Conservation (phyloP, 306 rosid species). For the Urtica urens region DNA sequence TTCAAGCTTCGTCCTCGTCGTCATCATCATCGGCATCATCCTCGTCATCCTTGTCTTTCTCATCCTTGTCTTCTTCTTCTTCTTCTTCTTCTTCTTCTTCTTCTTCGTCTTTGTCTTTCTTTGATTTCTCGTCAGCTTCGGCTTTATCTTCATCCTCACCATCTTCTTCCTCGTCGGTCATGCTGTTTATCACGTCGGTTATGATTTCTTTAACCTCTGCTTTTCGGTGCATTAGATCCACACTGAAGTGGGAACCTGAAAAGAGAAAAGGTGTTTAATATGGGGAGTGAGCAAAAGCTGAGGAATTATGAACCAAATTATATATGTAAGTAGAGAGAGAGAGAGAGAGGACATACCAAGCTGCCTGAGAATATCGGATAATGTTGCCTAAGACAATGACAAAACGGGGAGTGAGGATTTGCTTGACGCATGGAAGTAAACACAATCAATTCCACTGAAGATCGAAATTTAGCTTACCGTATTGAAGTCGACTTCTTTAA, state of each 20-base stretch:
- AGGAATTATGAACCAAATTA: too few relatives aligned
- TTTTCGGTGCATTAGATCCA: slow-evolving; percentile 97
- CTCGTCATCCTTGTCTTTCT: slow-evolving; percentile 34
- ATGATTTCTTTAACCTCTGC: slow-evolving; percentile 90
- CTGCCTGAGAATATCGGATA: slow-evolving; percentile 89
- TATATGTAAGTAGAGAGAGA: neutral
- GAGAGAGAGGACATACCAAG: slow-evolving; percentile 55
- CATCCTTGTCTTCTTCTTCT: slow-evolving; percentile 62
- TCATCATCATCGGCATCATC: slow-evolving; percentile 25
- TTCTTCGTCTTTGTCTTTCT: slow-evolving; percentile 29
- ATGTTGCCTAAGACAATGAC: slow-evolving; percentile 63
- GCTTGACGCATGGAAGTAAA: neutral
- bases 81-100: slow-evolving; percentile 43
- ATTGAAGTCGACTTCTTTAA: slow-evolving; percentile 91
- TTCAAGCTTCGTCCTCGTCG: slow-evolving; percentile 19
- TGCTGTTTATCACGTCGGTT: slow-evolving; percentile 89
- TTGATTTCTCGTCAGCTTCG: slow-evolving; percentile 38
- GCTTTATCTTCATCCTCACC: slow-evolving; percentile 54
- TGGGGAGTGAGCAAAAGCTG: too few relatives aligned
- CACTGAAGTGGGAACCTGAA: slow-evolving; percentile 71
- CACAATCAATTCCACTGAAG: slow-evolving; percentile 8
- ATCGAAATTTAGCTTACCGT: slow-evolving; percentile 51
- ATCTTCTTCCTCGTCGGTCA: slow-evolving; percentile 88
- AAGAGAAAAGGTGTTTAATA: neutral
- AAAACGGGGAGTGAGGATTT: slow-evolving; percentile 7